Percentiles rank a stretch among this genome's conserved stretches.
phyloP scores from a whole-genome alignment of 1,284 basidiomycete species.

The Sporisorium graminicola region DNA sequence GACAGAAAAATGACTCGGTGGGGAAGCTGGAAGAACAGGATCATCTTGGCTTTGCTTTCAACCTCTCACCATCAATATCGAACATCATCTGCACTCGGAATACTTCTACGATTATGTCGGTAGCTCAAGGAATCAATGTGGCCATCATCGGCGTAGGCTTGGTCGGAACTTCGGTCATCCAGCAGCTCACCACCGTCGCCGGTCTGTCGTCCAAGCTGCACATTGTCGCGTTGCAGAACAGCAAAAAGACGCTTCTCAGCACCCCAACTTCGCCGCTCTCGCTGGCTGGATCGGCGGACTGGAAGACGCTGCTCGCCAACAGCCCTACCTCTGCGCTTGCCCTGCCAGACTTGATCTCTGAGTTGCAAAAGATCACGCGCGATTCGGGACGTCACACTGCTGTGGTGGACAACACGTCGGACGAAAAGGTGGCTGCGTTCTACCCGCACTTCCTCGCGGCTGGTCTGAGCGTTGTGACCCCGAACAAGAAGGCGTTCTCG shows the following conservation, averaged over 20 bases:
- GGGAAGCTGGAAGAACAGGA: too few relatives aligned
- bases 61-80: not conserved
- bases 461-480: conserved; percentile 90
- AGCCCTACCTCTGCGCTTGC: conserved; percentile 53
- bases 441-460: conserved; percentile 85
- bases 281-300: conserved; percentile 44
- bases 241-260: conserved; percentile 66
- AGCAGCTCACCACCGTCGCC: conserved; percentile 59
- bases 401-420: conserved; percentile 93
- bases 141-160: conserved; percentile 68
- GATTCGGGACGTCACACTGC: conserved; percentile 72
- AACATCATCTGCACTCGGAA: not conserved
- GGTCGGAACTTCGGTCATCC: conserved; percentile 66
- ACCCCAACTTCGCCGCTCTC: conserved; percentile 35
- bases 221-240: conserved; percentile 67
- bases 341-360: conserved; percentile 48
- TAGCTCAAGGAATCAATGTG: conserved; percentile 57
- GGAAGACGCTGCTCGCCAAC: conserved; percentile 51
- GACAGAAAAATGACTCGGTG: conserved; percentile 18
- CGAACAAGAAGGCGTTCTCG: conserved; percentile 97
- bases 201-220: conserved; percentile 50
- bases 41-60: not conserved
- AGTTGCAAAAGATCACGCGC: conserved; percentile 55
- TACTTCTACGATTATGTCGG: conserved; percentile 24
- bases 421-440: conserved; percentile 82